These are phyloP conservation scores for Santalum album DNA, from an alignment of 164 flowering plant species.

Conservation along the genomic window DNA sequence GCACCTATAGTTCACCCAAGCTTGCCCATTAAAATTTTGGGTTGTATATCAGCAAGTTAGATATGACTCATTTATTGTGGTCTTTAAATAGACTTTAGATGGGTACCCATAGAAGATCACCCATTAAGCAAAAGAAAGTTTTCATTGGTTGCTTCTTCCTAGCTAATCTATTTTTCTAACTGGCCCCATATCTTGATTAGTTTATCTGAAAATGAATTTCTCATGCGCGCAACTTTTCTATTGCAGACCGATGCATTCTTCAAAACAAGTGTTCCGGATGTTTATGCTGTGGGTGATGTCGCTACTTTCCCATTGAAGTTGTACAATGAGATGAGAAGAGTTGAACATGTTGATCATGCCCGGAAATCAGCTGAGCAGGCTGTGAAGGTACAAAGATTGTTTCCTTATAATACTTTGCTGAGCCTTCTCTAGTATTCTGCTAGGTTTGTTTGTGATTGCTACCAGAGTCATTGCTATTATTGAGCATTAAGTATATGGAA, in stretches of 20 bases:
- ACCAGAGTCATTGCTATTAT: too few relatives aligned
- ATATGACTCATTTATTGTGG: too few relatives aligned
- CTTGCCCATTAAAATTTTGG: too few relatives aligned
- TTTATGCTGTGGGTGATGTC: slow-evolving; percentile 97
- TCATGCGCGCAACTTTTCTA: slow-evolving; percentile 1
- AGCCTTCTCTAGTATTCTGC: neutral
- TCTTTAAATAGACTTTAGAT: too few relatives aligned
- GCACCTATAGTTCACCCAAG: too few relatives aligned
- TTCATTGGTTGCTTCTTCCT: too few relatives aligned
- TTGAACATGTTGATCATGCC: slow-evolving; percentile 98
- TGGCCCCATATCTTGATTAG: neutral
- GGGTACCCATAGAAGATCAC: too few relatives aligned
- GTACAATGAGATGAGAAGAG: slow-evolving; percentile 79
- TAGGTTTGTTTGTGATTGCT: too few relatives aligned
- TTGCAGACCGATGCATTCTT: slow-evolving; percentile 89
- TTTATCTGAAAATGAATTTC: neutral
- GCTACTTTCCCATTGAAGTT: slow-evolving; percentile 93
- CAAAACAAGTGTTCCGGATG: slow-evolving; percentile 75
- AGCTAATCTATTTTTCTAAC: neutral
- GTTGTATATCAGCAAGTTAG: too few relatives aligned
- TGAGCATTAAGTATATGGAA: too few relatives aligned
- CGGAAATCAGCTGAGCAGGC: slow-evolving; percentile 99
- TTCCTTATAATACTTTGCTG: neutral
- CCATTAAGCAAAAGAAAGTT: too few relatives aligned
- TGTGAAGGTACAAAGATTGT: slow-evolving; percentile 58